Conservation (phyloP, 208 protist genomes). For the Phytomonas francai region DNA sequence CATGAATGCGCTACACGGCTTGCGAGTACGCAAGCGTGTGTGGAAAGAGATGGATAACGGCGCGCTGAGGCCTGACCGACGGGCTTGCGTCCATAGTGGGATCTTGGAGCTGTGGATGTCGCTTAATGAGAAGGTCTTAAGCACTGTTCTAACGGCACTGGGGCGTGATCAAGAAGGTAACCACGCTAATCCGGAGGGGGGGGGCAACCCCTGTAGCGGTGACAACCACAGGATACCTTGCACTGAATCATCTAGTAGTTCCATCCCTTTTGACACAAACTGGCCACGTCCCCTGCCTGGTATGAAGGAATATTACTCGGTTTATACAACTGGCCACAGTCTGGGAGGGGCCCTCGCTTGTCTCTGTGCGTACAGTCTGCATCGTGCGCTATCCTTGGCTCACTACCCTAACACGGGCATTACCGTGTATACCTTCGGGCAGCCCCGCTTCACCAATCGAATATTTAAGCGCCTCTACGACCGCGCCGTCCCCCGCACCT, state of each 20-base stretch:
- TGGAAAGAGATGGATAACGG: conserved; percentile 66
- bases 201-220: not conserved
- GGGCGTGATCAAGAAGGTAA: conserved; percentile 3
- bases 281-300: conserved; percentile 5
- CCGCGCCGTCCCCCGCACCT: conserved; percentile 57
- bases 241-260: not conserved
- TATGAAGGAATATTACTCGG: not conserved
- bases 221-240: not conserved
- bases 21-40: conserved; percentile 43
- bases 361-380: conserved; percentile 71
- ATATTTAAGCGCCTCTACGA: conserved; percentile 71
- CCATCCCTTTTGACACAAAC: conserved; percentile 10
- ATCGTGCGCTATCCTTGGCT: conserved; percentile 39
- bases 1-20: conserved; percentile 52
- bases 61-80: conserved; percentile 12
- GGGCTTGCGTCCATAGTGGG: conserved; percentile 63
- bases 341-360: conserved; percentile 70
- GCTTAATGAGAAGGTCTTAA: conserved; percentile 53
- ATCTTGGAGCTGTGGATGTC: conserved; percentile 76
- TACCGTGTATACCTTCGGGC: conserved; percentile 80
- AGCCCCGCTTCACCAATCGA: conserved; percentile 66
- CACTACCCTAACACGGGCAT: conserved; percentile 46
- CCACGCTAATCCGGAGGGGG: not conserved
- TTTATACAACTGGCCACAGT: conserved; percentile 79
- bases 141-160: conserved; percentile 38